Evolutionary conservation across 2,329 filamentous ascomycete genomes (phyloP).

Genomic region (Penicillium sp.): DNA sequence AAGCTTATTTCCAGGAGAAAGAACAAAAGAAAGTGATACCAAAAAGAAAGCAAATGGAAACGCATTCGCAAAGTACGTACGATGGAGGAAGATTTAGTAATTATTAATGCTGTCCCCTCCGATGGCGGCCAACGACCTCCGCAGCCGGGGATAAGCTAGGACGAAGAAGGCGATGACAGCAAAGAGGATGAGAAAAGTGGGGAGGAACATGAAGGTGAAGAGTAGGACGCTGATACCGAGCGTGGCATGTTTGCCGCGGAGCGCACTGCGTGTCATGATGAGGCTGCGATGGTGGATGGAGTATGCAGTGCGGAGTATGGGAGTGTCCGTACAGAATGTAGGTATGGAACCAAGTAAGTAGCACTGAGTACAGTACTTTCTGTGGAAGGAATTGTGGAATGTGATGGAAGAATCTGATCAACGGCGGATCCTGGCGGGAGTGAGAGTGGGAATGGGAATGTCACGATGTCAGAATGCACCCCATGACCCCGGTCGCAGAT

Average conservation of each 20-base stretch:
- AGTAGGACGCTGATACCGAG: slow-evolving; percentile 37
- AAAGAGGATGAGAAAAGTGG: slow-evolving; percentile 36
- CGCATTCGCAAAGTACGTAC: too few species aligned
- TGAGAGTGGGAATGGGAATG: background rate
- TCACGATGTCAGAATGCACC: background rate
- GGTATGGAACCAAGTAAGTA: too few species aligned
- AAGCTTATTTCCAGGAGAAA: background rate
- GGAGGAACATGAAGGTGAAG: slow-evolving; percentile 41
- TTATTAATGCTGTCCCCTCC: slow-evolving; percentile 3
- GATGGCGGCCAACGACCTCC: slow-evolving; percentile 22
- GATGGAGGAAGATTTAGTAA: background rate
- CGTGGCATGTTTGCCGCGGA: slow-evolving; percentile 31
- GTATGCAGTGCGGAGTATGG: too few species aligned
- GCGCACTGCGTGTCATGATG: slow-evolving; percentile 34
- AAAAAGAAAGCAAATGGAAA: too few species aligned
- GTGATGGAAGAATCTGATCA: background rate
- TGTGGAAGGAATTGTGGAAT: background rate
- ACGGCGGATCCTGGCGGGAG: too few species aligned
- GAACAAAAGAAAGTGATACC: too few species aligned
- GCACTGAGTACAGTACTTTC: too few species aligned
- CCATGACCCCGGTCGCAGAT: background rate
- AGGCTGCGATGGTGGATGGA: slow-evolving; percentile 5
- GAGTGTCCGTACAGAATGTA: too few species aligned
- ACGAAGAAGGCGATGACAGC: slow-evolving; percentile 38
- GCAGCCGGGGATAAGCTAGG: slow-evolving; percentile 33